phyloP scores from a whole-genome alignment of 176 grass and related monocot species.

The Oryza meyeriana region DNA sequence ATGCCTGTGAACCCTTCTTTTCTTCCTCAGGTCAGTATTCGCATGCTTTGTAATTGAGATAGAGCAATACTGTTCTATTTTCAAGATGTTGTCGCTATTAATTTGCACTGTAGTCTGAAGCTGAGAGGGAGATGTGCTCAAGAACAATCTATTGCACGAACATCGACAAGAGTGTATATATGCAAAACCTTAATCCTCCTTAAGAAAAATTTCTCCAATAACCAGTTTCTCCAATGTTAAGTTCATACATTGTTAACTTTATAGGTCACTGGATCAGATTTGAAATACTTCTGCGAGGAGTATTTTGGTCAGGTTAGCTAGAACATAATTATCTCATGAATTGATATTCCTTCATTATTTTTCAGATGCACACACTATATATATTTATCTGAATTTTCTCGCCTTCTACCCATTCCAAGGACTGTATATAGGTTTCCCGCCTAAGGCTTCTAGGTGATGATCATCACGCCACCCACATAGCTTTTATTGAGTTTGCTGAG shows the following conservation, averaged over 20 bases:
- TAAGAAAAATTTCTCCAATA: background rate
- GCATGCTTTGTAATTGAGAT: background rate
- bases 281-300: conserved; percentile 36
- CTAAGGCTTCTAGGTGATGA: conserved; percentile 37
- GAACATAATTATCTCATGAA: background rate
- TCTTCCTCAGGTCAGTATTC: conserved; percentile 45
- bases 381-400: background rate
- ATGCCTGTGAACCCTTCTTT: conserved; percentile 49
- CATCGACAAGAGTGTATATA: conserved; percentile 50
- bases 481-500: conserved; percentile 51
- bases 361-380: background rate
- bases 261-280: conserved; percentile 19
- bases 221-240: background rate
- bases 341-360: background rate
- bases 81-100: background rate
- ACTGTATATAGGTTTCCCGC: conserved; percentile 29
- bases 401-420: background rate
- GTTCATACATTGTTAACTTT: conserved; percentile 1
- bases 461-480: conserved; percentile 27
- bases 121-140: conserved; percentile 42
- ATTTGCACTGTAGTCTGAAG: conserved; percentile 34
- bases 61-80: background rate
- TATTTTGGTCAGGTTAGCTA: conserved; percentile 45
- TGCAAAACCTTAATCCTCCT: background rate
- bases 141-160: conserved; percentile 55